Percentiles rank a stretch among this genome's conserved stretches.
These are phyloP conservation scores for Trichoderma sp. DNA, from an alignment of 2,329 filamentous ascomycete species.

Conservation along the genomic window DNA sequence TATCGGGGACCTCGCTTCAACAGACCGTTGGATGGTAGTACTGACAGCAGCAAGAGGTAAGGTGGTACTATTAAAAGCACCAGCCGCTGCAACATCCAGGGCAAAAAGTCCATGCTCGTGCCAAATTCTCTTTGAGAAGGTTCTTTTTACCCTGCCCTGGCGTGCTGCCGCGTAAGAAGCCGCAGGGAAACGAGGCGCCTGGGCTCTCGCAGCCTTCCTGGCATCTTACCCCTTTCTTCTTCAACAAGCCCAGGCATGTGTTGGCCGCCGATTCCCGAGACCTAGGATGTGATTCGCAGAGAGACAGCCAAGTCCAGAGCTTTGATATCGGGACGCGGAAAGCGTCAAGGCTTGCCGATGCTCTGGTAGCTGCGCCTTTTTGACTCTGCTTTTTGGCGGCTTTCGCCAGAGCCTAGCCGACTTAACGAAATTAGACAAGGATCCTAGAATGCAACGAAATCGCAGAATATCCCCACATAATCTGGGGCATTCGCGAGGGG, in stretches of 20 bases:
- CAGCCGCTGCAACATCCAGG: background rate
- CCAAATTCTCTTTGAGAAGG: background rate
- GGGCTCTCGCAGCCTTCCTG: background rate
- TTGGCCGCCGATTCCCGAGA: background rate
- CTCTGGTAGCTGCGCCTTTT: background rate
- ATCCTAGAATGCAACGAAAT: background rate
- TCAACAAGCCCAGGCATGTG: background rate
- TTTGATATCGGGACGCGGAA: background rate
- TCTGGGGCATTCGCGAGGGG: slow-evolving; percentile 8
- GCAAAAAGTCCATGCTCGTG: background rate
- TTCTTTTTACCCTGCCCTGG: slow-evolving; percentile 7
- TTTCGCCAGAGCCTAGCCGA: background rate
- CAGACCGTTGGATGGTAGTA: background rate
- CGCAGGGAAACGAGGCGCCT: background rate
- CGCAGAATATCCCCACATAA: background rate
- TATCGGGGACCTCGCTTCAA: background rate
- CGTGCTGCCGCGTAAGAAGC: background rate
- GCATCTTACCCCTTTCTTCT: slow-evolving; percentile 7
- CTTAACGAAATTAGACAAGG: background rate
- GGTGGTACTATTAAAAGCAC: background rate
- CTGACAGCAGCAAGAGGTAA: background rate
- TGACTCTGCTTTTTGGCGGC: background rate
- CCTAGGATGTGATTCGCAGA: background rate
- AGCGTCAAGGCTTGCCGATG: background rate
- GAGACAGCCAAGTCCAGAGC: background rate